These are phyloP conservation scores for Daedaleopsis sinensis DNA, from an alignment of 768 basidiomycete species.

Conservation along the genomic window DNA sequence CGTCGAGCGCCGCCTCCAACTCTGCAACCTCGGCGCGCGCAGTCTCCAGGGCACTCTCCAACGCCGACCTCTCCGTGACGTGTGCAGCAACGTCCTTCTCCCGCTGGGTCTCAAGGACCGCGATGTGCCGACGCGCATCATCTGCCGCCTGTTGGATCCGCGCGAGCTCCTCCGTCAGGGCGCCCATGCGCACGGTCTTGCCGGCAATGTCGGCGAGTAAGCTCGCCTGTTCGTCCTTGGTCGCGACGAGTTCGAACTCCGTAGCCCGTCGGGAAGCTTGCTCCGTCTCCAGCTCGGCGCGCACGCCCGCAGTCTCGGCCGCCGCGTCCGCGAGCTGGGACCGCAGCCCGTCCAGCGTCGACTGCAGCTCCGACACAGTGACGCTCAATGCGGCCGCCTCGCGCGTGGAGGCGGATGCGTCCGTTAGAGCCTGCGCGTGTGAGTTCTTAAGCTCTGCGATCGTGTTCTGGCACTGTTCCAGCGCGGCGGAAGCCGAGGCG, in stretches of 20 bases:
- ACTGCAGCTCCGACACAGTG: constrained; percentile 12
- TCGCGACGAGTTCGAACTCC: constrained; percentile 13
- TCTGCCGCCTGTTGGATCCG: neutral
- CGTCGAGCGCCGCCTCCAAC: neutral
- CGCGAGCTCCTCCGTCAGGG: constrained; percentile 22
- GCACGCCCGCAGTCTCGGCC: constrained; percentile 5
- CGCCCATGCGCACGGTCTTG: constrained; percentile 31
- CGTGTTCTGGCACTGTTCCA: constrained; percentile 2
- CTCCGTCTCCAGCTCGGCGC: constrained; percentile 6
- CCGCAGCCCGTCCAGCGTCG: constrained; percentile 9
- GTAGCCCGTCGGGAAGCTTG: constrained; percentile 6
- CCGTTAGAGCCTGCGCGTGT: constrained; percentile 1
- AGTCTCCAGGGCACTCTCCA: constrained; percentile 12
- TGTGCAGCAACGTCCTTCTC: constrained; percentile 6
- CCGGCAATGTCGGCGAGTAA: constrained; percentile 26
- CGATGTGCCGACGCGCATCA: constrained; percentile 3
- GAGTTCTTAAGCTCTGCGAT: constrained; percentile 4
- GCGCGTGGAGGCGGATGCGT: neutral
- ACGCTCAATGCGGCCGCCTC: neutral
- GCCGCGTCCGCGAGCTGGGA: constrained; percentile 4
- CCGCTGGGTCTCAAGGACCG: neutral
- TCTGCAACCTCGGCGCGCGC: neutral
- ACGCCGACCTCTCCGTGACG: constrained; percentile 11
- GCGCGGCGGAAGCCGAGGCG: neutral
- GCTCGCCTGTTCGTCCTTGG: constrained; percentile 2